Conservation (phyloP, 305 asterid species). For the Solanum hybrid region DNA sequence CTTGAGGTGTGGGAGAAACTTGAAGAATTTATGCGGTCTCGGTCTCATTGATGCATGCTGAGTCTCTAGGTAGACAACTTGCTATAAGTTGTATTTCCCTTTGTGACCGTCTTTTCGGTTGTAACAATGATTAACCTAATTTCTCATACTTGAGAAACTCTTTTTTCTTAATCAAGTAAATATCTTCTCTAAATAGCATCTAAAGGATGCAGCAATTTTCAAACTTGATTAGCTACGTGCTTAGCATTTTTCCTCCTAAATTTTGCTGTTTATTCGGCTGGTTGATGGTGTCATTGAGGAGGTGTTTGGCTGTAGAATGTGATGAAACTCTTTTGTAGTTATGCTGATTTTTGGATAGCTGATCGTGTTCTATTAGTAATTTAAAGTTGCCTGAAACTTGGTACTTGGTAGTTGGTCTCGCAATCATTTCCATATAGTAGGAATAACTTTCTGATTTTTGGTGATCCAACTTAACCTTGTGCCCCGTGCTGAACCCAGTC, state of each 20-base stretch:
- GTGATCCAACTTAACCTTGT: neutral
- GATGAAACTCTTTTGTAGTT: neutral
- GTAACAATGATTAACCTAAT: neutral
- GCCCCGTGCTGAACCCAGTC: neutral
- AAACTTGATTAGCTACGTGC: neutral
- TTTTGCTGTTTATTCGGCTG: neutral
- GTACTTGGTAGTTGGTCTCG: neutral
- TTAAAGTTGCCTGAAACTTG: neutral
- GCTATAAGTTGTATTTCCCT: neutral
- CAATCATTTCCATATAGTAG: neutral
- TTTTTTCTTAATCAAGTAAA: neutral
- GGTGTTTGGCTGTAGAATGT: neutral
- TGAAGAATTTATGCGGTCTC: slow-evolving; percentile 96
- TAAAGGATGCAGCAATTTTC: neutral
- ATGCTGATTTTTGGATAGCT: neutral
- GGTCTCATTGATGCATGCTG: slow-evolving; percentile 60
- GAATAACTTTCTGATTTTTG: neutral
- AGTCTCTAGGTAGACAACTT: neutral
- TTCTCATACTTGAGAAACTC: neutral
- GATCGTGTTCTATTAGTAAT: neutral
- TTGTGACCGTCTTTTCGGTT: neutral
- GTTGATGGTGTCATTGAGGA: neutral
- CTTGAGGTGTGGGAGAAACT: slow-evolving; percentile 99
- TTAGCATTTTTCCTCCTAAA: neutral
- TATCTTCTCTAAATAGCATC: neutral